Percentiles rank a stretch among this genome's conserved stretches.
Evolutionary conservation across 2,329 filamentous ascomycete species (phyloP).

Genomic region (Shiraia sp.): DNA sequence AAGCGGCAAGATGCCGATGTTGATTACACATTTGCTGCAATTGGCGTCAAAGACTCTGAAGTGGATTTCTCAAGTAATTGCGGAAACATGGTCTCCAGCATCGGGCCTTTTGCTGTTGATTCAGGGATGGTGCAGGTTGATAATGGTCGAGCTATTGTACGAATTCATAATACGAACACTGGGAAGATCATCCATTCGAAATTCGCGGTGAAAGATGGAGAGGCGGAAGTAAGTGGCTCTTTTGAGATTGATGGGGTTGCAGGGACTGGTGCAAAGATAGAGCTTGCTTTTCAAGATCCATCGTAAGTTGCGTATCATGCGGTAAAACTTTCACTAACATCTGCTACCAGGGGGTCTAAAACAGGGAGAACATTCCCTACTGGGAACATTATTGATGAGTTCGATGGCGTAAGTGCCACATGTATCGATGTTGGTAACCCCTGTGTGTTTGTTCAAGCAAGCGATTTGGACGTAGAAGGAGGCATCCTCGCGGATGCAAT

Average conservation of each 20-base stretch:
- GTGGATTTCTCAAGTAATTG: slow-evolving; percentile 72
- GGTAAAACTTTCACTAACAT: too few relatives aligned
- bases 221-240: slow-evolving; percentile 56
- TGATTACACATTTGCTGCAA: slow-evolving; percentile 71
- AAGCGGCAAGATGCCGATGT: slow-evolving; percentile 49
- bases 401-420: slow-evolving; percentile 57
- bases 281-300: slow-evolving; percentile 65
- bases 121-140: slow-evolving; percentile 47
- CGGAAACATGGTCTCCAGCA: slow-evolving; percentile 66
- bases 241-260: slow-evolving; percentile 68
- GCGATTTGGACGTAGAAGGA: slow-evolving; percentile 56
- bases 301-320: slow-evolving; percentile 29
- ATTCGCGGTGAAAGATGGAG: slow-evolving; percentile 57
- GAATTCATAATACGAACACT: slow-evolving; percentile 74
- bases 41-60: slow-evolving; percentile 62
- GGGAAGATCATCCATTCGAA: slow-evolving; percentile 63
- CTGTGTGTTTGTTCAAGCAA: slow-evolving; percentile 63
- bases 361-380: slow-evolving; percentile 67
- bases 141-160: slow-evolving; percentile 51
- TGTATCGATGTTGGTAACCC: slow-evolving; percentile 69
- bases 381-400: slow-evolving; percentile 56
- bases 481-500: slow-evolving; percentile 60
- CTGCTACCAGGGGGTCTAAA: slow-evolving; percentile 54
- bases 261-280: slow-evolving; percentile 60
- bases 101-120: slow-evolving; percentile 67